Evolutionary conservation across 352 stramenopile species (phyloP).

Genomic region (Globisporangium nodosum): DNA sequence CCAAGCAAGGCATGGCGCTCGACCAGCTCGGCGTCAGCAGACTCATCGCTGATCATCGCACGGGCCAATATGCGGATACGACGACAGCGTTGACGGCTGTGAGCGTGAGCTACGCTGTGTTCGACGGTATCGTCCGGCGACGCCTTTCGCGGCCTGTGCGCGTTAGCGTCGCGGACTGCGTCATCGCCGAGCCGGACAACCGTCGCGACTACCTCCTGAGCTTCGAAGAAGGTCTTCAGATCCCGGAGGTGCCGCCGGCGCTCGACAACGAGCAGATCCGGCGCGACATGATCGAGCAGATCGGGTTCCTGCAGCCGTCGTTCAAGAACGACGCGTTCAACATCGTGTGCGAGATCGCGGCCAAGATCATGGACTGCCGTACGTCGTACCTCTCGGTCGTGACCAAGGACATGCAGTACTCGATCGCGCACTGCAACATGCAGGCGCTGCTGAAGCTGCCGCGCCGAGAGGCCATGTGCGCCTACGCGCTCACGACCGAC

Average conservation of each 20-base stretch:
- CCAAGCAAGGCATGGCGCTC: conserved; percentile 22
- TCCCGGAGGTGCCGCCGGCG: conserved; percentile 17
- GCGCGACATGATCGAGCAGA: conserved; percentile 20
- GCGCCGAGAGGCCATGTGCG: conserved; percentile 25
- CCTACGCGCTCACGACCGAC: conserved; percentile 27
- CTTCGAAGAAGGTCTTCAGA: conserved; percentile 27
- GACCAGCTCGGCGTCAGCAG: conserved; percentile 18
- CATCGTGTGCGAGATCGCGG: conserved; percentile 26
- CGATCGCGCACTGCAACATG: conserved; percentile 23
- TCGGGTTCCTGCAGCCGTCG: conserved; percentile 12
- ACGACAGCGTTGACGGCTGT: background rate
- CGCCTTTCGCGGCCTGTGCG: conserved; percentile 7
- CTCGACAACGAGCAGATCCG: conserved; percentile 19
- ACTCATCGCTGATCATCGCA: background rate
- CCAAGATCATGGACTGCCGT: conserved; percentile 27
- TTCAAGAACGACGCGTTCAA: conserved; percentile 18
- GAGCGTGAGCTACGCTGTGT: conserved; percentile 12
- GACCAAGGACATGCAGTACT: conserved; percentile 21
- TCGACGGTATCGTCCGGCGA: conserved; percentile 19
- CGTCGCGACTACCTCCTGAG: conserved; percentile 23
- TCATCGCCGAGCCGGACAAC: conserved; percentile 17
- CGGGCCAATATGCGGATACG: background rate
- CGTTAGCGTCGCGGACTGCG: conserved; percentile 16
- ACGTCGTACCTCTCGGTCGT: conserved; percentile 26
- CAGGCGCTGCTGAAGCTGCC: conserved; percentile 22